Evolutionary conservation across 2,329 filamentous ascomycete species (phyloP).

Genomic region (Curvularia sp.): DNA sequence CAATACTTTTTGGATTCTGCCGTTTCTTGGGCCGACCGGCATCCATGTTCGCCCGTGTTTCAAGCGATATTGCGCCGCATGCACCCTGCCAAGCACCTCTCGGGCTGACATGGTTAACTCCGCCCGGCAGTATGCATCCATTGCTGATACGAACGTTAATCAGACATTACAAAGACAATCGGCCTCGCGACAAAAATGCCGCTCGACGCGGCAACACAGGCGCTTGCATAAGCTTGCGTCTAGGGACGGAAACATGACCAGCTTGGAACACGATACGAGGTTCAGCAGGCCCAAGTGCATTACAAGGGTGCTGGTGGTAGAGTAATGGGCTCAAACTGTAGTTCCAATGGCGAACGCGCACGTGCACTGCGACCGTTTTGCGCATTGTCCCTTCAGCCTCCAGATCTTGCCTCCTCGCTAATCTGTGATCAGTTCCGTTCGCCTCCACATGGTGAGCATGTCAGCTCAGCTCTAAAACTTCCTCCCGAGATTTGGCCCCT

Average conservation of each 20-base stretch:
- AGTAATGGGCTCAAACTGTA: neutral
- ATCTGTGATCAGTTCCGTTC: conserved; percentile 19
- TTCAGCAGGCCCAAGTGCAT: neutral
- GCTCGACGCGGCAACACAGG: neutral
- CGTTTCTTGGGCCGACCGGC: conserved; percentile 3
- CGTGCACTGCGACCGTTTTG: conserved; percentile 6
- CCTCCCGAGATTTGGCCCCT: conserved; percentile 1
- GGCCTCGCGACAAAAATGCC: neutral
- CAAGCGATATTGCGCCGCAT: conserved; percentile 10
- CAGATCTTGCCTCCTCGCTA: conserved; percentile 24
- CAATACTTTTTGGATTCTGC: conserved; percentile 1
- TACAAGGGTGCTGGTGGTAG: neutral
- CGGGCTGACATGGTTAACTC: conserved; percentile 1
- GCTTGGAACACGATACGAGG: neutral
- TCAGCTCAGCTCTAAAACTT: conserved; percentile 8
- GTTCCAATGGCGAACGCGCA: neutral
- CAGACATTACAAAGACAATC: neutral
- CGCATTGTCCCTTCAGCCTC: conserved; percentile 2
- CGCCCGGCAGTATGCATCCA: neutral
- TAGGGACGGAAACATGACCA: neutral
- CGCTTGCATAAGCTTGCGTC: neutral
- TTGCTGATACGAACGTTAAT: neutral
- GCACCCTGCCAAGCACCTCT: neutral
- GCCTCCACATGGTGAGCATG: conserved; percentile 13
- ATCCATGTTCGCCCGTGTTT: neutral